Conservation (phyloP, 208 protist species). For the Porcisia hertigi region DNA sequence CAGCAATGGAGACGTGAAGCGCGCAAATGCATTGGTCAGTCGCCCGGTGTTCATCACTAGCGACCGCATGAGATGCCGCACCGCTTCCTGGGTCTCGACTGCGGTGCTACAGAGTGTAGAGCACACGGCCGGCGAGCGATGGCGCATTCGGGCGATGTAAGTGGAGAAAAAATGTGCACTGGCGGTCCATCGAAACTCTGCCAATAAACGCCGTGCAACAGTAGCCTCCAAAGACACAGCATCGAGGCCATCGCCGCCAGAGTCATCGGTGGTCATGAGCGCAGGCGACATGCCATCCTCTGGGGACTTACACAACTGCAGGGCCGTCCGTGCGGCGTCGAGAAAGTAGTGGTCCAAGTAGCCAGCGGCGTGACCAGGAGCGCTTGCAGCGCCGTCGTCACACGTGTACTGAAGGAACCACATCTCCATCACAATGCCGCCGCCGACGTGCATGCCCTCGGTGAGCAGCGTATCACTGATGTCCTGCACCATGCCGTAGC, state of each 20-base stretch:
- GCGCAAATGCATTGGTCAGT: conserved; percentile 33
- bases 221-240: conserved; percentile 1
- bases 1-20: conserved; percentile 28
- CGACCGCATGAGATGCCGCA: conserved; percentile 31
- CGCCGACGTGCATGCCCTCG: conserved; percentile 35
- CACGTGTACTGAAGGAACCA: conserved; percentile 36
- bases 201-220: conserved; percentile 11
- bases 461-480: conserved; percentile 42
- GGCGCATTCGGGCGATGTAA: conserved; percentile 29
- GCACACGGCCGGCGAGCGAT: conserved; percentile 7
- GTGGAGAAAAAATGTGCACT: conserved; percentile 57
- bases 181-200: conserved; percentile 13
- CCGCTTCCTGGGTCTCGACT: conserved; percentile 33
- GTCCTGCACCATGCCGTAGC: conserved; percentile 34
- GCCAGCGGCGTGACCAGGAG: background rate
- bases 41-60: conserved; percentile 28
- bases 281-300: too few relatives aligned
- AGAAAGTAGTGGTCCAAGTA: conserved; percentile 25
- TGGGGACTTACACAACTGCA: conserved; percentile 20
- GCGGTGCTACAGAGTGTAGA: conserved; percentile 29
- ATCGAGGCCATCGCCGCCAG: background rate
- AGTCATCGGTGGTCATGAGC: background rate
- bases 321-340: conserved; percentile 19
- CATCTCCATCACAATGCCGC: conserved; percentile 55
- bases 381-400: background rate